These are phyloP conservation scores for Neurospora sp. DNA, from an alignment of 495 filamentous ascomycete genomes.

Conservation along the genomic window DNA sequence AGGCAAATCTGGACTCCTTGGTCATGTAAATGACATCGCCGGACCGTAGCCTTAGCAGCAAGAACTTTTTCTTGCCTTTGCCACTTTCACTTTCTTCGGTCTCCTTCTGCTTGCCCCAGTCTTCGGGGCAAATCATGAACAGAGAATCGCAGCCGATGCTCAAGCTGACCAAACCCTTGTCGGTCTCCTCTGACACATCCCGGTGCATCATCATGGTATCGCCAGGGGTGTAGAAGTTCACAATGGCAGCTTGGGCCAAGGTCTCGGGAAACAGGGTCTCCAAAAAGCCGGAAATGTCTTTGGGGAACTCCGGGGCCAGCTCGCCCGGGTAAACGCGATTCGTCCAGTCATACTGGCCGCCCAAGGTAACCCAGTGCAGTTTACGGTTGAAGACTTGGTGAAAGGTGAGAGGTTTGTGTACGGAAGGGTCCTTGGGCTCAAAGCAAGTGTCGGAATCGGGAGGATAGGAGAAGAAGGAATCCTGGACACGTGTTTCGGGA, in stretches of 20 bases:
- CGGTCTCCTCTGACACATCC: conserved; percentile 75
- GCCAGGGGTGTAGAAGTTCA: conserved; percentile 81
- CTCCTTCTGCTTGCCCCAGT: conserved; percentile 19
- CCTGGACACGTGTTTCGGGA: neutral
- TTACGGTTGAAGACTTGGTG: conserved; percentile 59
- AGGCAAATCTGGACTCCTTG: conserved; percentile 68
- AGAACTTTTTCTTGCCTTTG: conserved; percentile 28
- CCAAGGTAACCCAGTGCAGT: conserved; percentile 86
- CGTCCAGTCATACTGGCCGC: conserved; percentile 93
- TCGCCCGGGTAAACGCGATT: conserved; percentile 62
- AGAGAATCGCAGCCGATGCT: conserved; percentile 83
- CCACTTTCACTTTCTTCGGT: conserved; percentile 1
- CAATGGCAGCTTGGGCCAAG: conserved; percentile 73
- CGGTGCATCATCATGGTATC: conserved; percentile 84
- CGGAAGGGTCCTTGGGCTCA: conserved; percentile 55
- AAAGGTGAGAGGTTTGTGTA: conserved; percentile 61
- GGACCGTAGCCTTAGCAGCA: conserved; percentile 59
- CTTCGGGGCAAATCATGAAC: conserved; percentile 53
- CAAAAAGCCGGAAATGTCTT: conserved; percentile 56
- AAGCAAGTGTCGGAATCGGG: conserved; percentile 26
- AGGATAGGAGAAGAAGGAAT: conserved; percentile 38
- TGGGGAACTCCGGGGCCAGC: conserved; percentile 60
- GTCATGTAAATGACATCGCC: conserved; percentile 81
- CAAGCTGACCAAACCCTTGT: conserved; percentile 66
- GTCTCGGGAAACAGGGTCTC: conserved; percentile 59